These are phyloP conservation scores for Fragosphaeria purpurea DNA, from an alignment of 2,329 filamentous ascomycete genomes.

Conservation along the genomic window DNA sequence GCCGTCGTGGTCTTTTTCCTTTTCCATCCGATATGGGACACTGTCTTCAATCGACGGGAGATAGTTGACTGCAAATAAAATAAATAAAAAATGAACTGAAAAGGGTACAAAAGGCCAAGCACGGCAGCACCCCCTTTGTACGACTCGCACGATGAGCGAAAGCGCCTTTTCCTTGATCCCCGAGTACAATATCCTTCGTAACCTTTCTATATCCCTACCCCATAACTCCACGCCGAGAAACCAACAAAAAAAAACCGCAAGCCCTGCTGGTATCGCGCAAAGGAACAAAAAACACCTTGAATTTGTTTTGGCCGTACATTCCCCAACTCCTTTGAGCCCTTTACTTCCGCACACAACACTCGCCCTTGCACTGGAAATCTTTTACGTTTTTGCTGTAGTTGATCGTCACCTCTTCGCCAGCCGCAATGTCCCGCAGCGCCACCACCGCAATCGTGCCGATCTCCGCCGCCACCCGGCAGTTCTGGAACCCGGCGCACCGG, in stretches of 20 bases:
- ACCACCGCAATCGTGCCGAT: constrained; percentile 15
- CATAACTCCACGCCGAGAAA: no score
- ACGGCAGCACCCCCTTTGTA: no score
- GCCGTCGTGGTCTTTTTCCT: no score
- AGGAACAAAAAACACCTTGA: not conserved
- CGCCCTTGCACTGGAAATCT: constrained; percentile 20
- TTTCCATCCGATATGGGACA: no score
- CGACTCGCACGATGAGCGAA: no score
- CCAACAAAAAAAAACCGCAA: not conserved
- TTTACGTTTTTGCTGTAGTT: constrained; percentile 22
- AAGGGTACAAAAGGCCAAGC: not conserved
- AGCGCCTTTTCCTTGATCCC: no score
- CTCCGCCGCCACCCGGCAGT: constrained; percentile 18
- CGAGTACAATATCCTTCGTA: no score
- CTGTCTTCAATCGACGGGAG: no score
- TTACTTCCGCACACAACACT: constrained; percentile 9
- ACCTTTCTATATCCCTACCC: no score
- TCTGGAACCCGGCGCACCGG: constrained; percentile 20
- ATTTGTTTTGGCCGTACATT: no score
- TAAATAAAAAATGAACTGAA: constrained; percentile 1
- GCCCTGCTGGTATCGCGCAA: not conserved
- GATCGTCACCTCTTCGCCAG: constrained; percentile 27
- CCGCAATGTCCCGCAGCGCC: constrained; percentile 18
- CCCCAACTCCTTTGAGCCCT: not conserved
- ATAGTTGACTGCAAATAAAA: not conserved